phyloP scores from a whole-genome alignment of 176 grass and related monocot genomes.

The Carex kokanica region DNA sequence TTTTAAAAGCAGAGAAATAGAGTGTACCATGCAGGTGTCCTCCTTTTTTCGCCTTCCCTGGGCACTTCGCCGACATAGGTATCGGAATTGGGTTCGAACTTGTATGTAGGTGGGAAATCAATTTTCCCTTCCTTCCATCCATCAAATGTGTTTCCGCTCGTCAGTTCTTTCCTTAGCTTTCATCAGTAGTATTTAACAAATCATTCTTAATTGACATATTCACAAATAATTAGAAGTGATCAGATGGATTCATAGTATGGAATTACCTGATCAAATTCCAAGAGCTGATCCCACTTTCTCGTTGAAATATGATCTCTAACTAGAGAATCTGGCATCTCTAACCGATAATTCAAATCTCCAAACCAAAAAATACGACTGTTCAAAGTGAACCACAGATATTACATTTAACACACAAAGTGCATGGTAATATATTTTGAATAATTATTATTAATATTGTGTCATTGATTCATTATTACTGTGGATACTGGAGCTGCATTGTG shows the following conservation, averaged over 20 bases:
- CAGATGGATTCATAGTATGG: neutral
- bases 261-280: conserved; percentile 66
- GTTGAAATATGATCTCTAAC: conserved; percentile 34
- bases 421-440: neutral
- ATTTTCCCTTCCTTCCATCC: conserved; percentile 64
- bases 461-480: neutral
- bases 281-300: conserved; percentile 47
- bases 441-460: neutral
- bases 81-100: conserved; percentile 46
- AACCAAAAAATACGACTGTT: conserved; percentile 69
- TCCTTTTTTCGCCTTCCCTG: conserved; percentile 52
- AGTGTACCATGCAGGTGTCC: conserved; percentile 59
- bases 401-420: conserved; percentile 12
- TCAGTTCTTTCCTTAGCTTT: conserved; percentile 57
- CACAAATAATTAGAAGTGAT: neutral
- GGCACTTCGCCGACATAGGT: conserved; percentile 48
- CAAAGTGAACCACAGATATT: conserved; percentile 30
- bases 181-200: neutral
- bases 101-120: conserved; percentile 64
- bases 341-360: conserved; percentile 67
- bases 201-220: conserved; percentile 17
- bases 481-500: neutral
- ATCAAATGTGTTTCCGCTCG: conserved; percentile 46
- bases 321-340: conserved; percentile 47
- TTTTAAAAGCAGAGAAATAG: conserved; percentile 14